Evolutionary conservation across 2,329 filamentous ascomycete genomes (phyloP).

Genomic region (Cladosporium oxysporum): DNA sequence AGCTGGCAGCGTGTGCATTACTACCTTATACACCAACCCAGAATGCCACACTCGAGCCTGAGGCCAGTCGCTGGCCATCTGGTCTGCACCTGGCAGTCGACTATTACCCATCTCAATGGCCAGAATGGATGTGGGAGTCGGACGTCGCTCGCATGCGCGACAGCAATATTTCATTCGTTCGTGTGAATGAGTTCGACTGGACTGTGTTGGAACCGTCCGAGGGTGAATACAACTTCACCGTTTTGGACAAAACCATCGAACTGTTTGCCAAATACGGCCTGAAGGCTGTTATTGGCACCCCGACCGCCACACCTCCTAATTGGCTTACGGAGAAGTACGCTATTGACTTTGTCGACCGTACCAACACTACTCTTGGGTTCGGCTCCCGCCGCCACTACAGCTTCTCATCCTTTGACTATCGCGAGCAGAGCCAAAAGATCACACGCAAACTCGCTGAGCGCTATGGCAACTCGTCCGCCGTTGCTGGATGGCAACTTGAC

Average conservation of each 20-base stretch:
- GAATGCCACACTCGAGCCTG: constrained; percentile 15
- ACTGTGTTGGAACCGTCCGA: constrained; percentile 27
- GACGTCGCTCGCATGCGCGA: constrained; percentile 28
- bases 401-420: constrained; percentile 31
- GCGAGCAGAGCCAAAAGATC: constrained; percentile 28
- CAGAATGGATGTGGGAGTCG: constrained; percentile 31
- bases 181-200: constrained; percentile 32
- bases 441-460: constrained; percentile 28
- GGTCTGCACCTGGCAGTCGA: constrained; percentile 29
- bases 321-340: constrained; percentile 30
- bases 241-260: constrained; percentile 27
- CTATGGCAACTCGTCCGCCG: constrained; percentile 27
- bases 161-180: constrained; percentile 28
- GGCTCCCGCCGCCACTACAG: constrained; percentile 30
- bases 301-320: constrained; percentile 29
- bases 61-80: constrained; percentile 25
- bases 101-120: constrained; percentile 32
- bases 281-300: constrained; percentile 29
- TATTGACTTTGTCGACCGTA: constrained; percentile 29
- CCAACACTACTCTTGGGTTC: constrained; percentile 28
- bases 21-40: not conserved
- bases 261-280: constrained; percentile 27
- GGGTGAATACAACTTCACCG: constrained; percentile 30
- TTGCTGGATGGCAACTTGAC: constrained; percentile 30
- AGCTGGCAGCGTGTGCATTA: not conserved